phyloP scores from a whole-genome alignment of 805 yeast genomes.

The Kuraishia molischiana region DNA sequence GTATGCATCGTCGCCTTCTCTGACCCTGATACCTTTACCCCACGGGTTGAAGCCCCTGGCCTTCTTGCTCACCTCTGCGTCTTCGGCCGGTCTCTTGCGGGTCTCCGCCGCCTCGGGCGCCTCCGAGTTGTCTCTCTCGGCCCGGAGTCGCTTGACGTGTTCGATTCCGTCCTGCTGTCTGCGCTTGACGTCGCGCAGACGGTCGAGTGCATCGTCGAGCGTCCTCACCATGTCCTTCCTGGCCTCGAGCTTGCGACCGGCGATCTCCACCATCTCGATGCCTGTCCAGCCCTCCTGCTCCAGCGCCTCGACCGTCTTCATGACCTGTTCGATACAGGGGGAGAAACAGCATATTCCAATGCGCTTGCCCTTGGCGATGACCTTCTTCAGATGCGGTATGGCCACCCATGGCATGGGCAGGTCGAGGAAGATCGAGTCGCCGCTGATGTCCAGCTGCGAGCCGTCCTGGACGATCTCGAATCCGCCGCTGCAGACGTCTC shows the following conservation, averaged over 20 bases:
- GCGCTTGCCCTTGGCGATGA: conserved; percentile 39
- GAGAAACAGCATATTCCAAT: conserved; percentile 89
- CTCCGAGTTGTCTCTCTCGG: conserved; percentile 5
- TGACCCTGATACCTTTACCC: conserved; percentile 78
- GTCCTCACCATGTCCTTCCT: conserved; percentile 80
- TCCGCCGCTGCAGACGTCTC: conserved; percentile 90
- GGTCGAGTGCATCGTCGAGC: conserved; percentile 67
- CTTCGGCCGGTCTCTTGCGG: conserved; percentile 2
- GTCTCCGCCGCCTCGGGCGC: conserved; percentile 24
- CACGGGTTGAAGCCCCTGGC: conserved; percentile 75
- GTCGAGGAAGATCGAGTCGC: conserved; percentile 77
- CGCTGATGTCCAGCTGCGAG: conserved; percentile 31
- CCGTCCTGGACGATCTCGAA: conserved; percentile 40
- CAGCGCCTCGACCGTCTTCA: conserved; percentile 69
- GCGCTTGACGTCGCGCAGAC: conserved; percentile 70
- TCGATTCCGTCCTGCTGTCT: conserved; percentile 62
- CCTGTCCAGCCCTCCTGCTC: conserved; percentile 72
- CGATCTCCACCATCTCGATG: conserved; percentile 88
- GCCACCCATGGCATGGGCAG: conserved; percentile 98
- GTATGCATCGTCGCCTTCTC: conserved; percentile 77
- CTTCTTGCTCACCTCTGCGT: conserved; percentile 6
- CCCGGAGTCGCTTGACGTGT: conserved; percentile 29
- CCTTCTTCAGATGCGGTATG: conserved; percentile 58
- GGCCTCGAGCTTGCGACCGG: conserved; percentile 80
- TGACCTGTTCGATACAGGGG: conserved; percentile 97